These are phyloP conservation scores for Populus davidiana DNA, from an alignment of 345 rosid species.

Conservation along the genomic window DNA sequence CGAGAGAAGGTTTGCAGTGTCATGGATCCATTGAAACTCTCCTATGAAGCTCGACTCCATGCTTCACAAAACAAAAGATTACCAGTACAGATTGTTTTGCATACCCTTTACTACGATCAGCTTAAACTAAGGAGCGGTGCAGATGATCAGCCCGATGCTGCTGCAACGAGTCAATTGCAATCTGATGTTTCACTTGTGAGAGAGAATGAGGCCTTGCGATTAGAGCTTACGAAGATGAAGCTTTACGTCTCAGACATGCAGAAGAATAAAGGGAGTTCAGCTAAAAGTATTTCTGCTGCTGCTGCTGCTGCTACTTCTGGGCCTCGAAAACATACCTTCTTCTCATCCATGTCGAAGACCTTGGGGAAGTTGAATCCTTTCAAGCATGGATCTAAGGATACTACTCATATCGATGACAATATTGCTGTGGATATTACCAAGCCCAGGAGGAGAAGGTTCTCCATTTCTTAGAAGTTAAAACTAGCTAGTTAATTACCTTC, in stretches of 20 bases:
- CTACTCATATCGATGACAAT: conserved; percentile 60
- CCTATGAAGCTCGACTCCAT: conserved; percentile 89
- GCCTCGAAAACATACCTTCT: conserved; percentile 40
- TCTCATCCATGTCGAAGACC: conserved; percentile 84
- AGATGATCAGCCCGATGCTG: conserved; percentile 41
- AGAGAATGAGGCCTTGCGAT: conserved; percentile 81
- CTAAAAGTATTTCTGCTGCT: conserved; percentile 12
- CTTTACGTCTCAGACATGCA: conserved; percentile 58
- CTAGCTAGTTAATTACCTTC: background rate
- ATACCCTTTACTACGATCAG: conserved; percentile 85
- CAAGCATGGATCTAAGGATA: conserved; percentile 78
- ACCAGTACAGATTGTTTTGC: conserved; percentile 81
- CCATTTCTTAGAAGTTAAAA: conserved; percentile 46
- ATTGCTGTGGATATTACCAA: conserved; percentile 56
- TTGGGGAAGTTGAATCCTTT: conserved; percentile 88
- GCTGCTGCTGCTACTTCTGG: conserved; percentile 9
- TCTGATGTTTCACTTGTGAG: conserved; percentile 60
- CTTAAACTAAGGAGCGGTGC: conserved; percentile 76
- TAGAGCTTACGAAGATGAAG: conserved; percentile 88
- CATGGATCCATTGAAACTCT: conserved; percentile 81
- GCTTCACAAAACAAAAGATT: conserved; percentile 94
- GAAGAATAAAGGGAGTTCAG: conserved; percentile 37
- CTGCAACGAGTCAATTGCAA: conserved; percentile 50
- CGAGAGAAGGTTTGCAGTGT: conserved; percentile 85
- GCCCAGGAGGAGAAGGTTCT: conserved; percentile 94